Percentiles rank a stretch among this genome's conserved stretches.
Evolutionary conservation across 192 early-diverging fungal species (phyloP).

Genomic region (Ramicandelaber brevisporus): DNA sequence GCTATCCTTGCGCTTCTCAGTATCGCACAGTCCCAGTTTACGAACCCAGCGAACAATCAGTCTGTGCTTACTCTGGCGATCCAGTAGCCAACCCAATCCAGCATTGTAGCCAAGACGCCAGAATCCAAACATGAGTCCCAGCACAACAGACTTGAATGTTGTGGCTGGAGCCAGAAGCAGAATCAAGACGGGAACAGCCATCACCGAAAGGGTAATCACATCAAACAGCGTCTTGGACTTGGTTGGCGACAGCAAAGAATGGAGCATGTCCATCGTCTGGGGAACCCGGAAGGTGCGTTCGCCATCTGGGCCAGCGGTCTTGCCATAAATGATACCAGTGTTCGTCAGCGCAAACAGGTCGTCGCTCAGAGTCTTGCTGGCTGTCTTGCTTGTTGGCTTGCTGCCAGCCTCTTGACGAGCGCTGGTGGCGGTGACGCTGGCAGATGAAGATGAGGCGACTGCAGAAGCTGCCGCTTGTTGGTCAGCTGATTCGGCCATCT

Average conservation of each 20-base stretch:
- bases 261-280: conserved; percentile 44
- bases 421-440: too few relatives aligned
- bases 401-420: too few relatives aligned
- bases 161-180: conserved; percentile 32
- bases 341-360: too few relatives aligned
- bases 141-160: conserved; percentile 27
- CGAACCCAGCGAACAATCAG: conserved; percentile 45
- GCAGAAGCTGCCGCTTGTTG: too few relatives aligned
- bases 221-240: conserved; percentile 54
- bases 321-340: too few relatives aligned
- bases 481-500: too few relatives aligned
- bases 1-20: too few relatives aligned
- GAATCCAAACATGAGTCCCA: conserved; percentile 52
- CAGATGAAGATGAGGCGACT: too few relatives aligned
- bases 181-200: conserved; percentile 33
- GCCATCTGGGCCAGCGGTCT: too few relatives aligned
- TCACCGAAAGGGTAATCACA: conserved; percentile 28
- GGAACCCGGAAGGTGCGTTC: conserved; percentile 60
- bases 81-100: conserved; percentile 63
- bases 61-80: conserved; percentile 46
- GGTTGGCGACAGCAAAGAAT: conserved; percentile 39
- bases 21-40: conserved; percentile 37
- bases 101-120: conserved; percentile 75
- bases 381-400: too few relatives aligned
- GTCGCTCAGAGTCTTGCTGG: too few relatives aligned